Evolutionary conservation across 1,139 yeast genomes (phyloP).

Genomic region (Kurtzmaniella quercitrusa): DNA sequence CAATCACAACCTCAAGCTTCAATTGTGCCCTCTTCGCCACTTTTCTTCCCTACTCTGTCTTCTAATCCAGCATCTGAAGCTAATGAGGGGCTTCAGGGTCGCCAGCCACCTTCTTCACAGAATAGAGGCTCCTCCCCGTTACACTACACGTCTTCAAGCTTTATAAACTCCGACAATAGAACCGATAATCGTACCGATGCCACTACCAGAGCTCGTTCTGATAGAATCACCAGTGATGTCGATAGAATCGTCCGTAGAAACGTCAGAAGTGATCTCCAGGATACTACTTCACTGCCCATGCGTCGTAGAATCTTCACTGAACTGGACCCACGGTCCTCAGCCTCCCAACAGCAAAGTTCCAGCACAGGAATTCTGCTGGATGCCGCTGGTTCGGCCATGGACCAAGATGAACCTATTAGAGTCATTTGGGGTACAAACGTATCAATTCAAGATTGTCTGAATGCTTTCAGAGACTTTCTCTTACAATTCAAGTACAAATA

Average conservation of each 20-base stretch:
- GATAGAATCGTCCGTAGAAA: slow-evolving; percentile 41
- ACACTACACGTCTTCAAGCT: slow-evolving; percentile 41
- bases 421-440: slow-evolving; percentile 99
- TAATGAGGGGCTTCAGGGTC: slow-evolving; percentile 6
- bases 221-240: slow-evolving; percentile 37
- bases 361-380: slow-evolving; percentile 16
- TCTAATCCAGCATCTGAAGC: slow-evolving; percentile 42
- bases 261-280: slow-evolving; percentile 42
- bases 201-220: slow-evolving; percentile 23
- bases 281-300: slow-evolving; percentile 38
- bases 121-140: slow-evolving; percentile 37
- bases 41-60: slow-evolving; percentile 57
- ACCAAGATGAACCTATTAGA: slow-evolving; percentile 64
- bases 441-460: slow-evolving; percentile 81
- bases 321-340: background rate
- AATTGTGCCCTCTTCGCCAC: slow-evolving; percentile 63
- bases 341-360: background rate
- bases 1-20: slow-evolving; percentile 31
- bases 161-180: slow-evolving; percentile 31
- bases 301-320: slow-evolving; percentile 34
- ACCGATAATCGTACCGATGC: slow-evolving; percentile 8
- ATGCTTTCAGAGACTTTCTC: slow-evolving; percentile 74
- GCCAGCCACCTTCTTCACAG: slow-evolving; percentile 17
- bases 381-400: slow-evolving; percentile 15
- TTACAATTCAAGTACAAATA: slow-evolving; percentile 79